Evolutionary conservation across 805 yeast species (phyloP), one percentile per base, ranked within the genome.

Genomic region (Saccharomycopsis olivae): DNA sequence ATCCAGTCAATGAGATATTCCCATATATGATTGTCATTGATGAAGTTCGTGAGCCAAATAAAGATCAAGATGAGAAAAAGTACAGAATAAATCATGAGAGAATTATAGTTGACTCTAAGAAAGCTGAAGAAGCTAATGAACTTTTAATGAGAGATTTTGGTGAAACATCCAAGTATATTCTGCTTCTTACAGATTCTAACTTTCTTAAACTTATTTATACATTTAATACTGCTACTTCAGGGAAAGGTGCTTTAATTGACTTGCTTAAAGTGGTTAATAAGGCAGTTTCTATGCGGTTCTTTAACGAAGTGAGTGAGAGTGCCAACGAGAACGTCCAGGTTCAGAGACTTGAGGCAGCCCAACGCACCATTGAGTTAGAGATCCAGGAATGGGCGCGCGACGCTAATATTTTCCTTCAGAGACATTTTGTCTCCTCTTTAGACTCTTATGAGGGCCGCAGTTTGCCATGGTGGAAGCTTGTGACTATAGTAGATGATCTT

Each of bases 131-230:
- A 14, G 48, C 44, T 2, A 45, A 41, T 28, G 48, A 45, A 29
- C 18, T 42, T 8, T 28, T 45, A 8, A 45, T 45, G 47, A 19
- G 32, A n/a, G 32, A 45, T 29, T 42, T 38, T 27, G 46, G 44
- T 8, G 39, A 38, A 10, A 42, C 47, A 6, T 39, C 33, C 9
- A 8, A 21, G 14, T 45, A 41, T 23, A 29, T 45, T 13, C 18
- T 27, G n/a, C 29, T 32, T 3, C 34, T 45, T 10, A 39, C 41
- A 21, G 30, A 35, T 13, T 42, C 46, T 9, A 38, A 43, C 14
- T 14, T 45, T 4, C 33, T 45, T 23, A 38, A 39, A 29, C 30
- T 45, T 18, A 28, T 37, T 11, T 45, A 45, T 27, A 19, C 15
- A 29, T 15, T 45, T 3, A 45, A 42, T 23, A 36, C 33, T 18